Conservation (phyloP, 108 stramenopile species). For the Nitzschia sp. region DNA sequence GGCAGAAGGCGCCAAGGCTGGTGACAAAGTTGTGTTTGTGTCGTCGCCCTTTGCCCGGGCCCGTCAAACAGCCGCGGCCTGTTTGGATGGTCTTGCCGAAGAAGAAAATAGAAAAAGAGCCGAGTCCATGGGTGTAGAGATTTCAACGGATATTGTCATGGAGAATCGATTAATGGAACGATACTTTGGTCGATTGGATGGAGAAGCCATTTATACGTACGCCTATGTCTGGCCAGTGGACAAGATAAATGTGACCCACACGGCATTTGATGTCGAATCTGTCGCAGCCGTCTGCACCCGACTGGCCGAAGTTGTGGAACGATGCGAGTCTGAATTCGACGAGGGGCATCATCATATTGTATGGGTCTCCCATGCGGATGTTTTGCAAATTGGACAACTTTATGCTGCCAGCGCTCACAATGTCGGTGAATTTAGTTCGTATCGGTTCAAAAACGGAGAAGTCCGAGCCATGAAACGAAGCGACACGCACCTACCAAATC, state of each 20-base stretch:
- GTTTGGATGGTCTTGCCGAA: slow-evolving; percentile 35
- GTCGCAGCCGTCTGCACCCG: slow-evolving; percentile 82
- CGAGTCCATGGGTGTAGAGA: slow-evolving; percentile 43
- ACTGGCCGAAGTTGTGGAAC: slow-evolving; percentile 51
- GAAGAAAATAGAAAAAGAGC: slow-evolving; percentile 36
- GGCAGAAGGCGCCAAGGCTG: slow-evolving; percentile 16
- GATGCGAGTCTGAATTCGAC: slow-evolving; percentile 44
- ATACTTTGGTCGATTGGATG: slow-evolving; percentile 79
- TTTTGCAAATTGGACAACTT: slow-evolving; percentile 80
- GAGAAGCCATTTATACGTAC: slow-evolving; percentile 62
- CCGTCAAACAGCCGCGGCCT: slow-evolving; percentile 69
- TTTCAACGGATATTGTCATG: slow-evolving; percentile 42
- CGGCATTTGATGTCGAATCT: slow-evolving; percentile 78
- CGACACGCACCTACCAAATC: slow-evolving; percentile 42
- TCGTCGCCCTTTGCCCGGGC: slow-evolving; percentile 85
- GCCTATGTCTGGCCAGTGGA: slow-evolving; percentile 83
- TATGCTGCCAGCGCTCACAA: slow-evolving; percentile 60
- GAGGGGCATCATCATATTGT: slow-evolving; percentile 46
- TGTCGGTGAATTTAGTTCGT: slow-evolving; percentile 74
- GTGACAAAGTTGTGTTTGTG: slow-evolving; percentile 56
- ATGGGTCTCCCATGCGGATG: slow-evolving; percentile 81
- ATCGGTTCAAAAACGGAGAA: slow-evolving; percentile 86
- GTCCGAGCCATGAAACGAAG: slow-evolving; percentile 63
- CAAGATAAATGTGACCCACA: slow-evolving; percentile 66
- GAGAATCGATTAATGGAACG: slow-evolving; percentile 80